Evolutionary conservation across 208 protist species (phyloP).

Genomic region (Porcisia hertigi): DNA sequence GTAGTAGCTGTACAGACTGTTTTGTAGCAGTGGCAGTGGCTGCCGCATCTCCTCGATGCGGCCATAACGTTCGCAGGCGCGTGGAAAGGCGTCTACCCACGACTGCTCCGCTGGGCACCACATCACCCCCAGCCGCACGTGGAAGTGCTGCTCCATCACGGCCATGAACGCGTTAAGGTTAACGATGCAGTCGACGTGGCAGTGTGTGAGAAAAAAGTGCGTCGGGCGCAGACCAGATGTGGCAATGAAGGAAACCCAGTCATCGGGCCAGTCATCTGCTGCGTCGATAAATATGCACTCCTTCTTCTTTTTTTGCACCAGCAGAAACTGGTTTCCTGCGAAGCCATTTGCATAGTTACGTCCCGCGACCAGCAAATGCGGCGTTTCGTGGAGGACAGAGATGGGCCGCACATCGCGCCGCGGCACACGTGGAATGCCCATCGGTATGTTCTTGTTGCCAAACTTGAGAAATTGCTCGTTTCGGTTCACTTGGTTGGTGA

Average conservation of each 20-base stretch:
- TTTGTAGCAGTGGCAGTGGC: conserved; percentile 64
- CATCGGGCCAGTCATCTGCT: conserved; percentile 90
- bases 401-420: conserved; percentile 72
- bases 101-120: conserved; percentile 78
- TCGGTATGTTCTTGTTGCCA: conserved; percentile 38
- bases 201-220: conserved; percentile 89
- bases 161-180: conserved; percentile 75
- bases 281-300: conserved; percentile 86
- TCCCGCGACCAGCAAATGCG: conserved; percentile 73
- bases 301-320: conserved; percentile 70
- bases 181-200: conserved; percentile 88
- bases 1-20: conserved; percentile 66
- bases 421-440: conserved; percentile 72
- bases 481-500: conserved; percentile 79
- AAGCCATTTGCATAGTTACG: conserved; percentile 87
- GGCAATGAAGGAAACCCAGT: conserved; percentile 85
- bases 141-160: conserved; percentile 59
- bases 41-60: conserved; percentile 66
- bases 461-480: conserved; percentile 77
- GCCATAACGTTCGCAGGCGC: conserved; percentile 78
- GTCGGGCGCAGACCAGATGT: conserved; percentile 59
- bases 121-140: conserved; percentile 58
- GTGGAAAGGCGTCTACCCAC: conserved; percentile 82
- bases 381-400: conserved; percentile 80
- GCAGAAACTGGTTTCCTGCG: conserved; percentile 82